Conservation (phyloP, 768 basidiomycete genomes). For the Phlebiopsis flavidoalba region DNA sequence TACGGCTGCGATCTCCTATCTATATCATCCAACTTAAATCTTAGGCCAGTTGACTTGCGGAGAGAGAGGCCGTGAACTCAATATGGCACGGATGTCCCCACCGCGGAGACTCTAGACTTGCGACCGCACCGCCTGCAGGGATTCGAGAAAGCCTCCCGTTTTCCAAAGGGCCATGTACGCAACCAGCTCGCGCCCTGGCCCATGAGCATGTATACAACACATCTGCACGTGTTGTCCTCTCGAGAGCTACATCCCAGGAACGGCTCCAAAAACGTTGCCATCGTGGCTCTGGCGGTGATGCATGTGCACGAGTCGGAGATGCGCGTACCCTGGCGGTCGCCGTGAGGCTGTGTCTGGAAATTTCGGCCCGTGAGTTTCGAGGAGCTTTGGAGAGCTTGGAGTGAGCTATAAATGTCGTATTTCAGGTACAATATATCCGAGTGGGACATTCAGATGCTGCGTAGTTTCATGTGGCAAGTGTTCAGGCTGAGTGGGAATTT, state of each 20-base stretch:
- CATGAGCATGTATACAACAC: not conserved
- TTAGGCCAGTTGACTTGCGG: not conserved
- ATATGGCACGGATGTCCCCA: not conserved
- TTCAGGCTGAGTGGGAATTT: not conserved
- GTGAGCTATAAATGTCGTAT: not conserved
- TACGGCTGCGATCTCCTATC: not conserved
- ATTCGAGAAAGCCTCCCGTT: not conserved
- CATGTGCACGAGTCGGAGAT: not conserved
- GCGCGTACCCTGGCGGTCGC: not conserved
- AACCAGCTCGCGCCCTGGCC: not conserved
- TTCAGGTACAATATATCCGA: not conserved
- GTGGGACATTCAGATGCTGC: not conserved
- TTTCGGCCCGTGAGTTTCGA: not conserved
- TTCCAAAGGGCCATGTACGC: not conserved
- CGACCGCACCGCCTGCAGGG: not conserved
- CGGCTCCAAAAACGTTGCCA: slow-evolving; percentile 1
- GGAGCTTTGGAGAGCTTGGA: not conserved
- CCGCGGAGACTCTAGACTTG: not conserved
- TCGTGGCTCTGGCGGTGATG: not conserved
- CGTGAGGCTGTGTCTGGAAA: not conserved
- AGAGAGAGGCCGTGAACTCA: not conserved
- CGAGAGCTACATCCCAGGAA: not conserved
- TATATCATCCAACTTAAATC: not conserved
- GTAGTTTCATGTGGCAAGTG: not conserved
- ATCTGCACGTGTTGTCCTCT: not conserved